A percentile compares a stretch with the other conserved stretches of the same genome.
These are phyloP conservation scores for Fusarium domesticum DNA, from an alignment of 2,329 filamentous ascomycete genomes.

Conservation along the genomic window DNA sequence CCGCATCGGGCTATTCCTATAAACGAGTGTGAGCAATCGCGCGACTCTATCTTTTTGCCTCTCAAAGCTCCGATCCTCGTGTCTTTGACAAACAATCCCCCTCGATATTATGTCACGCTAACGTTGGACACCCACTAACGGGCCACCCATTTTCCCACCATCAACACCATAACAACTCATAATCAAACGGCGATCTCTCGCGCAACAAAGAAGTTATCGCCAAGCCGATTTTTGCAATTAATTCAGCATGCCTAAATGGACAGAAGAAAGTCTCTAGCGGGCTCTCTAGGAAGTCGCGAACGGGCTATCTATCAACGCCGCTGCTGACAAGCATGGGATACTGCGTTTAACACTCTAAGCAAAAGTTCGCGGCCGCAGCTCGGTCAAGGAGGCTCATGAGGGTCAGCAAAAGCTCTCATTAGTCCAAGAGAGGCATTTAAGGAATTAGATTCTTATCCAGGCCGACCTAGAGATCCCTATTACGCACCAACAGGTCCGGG, in stretches of 20 bases:
- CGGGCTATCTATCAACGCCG: no score
- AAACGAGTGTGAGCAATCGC: background rate
- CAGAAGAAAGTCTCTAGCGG: background rate
- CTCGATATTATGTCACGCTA: no score
- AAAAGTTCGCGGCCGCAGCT: no score
- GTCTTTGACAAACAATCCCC: no score
- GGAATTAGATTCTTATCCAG: background rate
- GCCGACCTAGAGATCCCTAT: background rate
- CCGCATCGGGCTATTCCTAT: constrained; percentile 35
- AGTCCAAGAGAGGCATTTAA: background rate
- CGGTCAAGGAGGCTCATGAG: no score
- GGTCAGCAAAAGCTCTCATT: background rate
- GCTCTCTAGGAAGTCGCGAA: background rate
- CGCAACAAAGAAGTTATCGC: background rate
- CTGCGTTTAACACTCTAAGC: no score
- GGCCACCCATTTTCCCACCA: background rate
- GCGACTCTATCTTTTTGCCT: background rate
- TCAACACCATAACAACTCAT: background rate
- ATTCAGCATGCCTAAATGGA: no score
- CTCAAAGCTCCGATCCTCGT: no score
- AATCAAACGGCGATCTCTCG: background rate
- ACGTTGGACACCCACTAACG: no score
- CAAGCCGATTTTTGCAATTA: background rate
- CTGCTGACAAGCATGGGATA: no score
- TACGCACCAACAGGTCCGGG: background rate